Evolutionary conservation across 2,329 filamentous ascomycete genomes (phyloP).

Genomic region (Verticillium nubilum): DNA sequence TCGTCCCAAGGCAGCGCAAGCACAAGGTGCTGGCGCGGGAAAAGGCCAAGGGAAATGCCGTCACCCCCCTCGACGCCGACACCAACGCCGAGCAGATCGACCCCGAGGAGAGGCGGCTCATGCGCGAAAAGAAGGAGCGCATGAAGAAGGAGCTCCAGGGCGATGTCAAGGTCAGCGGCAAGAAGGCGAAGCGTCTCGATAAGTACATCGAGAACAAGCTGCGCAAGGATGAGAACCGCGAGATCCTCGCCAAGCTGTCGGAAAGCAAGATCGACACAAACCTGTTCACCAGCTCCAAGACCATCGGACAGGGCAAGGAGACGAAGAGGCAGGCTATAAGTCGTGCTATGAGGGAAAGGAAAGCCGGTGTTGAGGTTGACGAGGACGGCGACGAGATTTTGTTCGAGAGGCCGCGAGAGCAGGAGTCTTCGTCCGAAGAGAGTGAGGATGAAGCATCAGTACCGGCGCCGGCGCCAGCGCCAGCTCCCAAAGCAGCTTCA

Average conservation of each 20-base stretch:
- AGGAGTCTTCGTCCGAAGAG: conserved; percentile 21
- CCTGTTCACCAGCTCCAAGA: conserved; percentile 70
- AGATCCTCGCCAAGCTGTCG: conserved; percentile 77
- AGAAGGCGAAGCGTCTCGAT: conserved; percentile 62
- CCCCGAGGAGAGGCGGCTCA: conserved; percentile 39
- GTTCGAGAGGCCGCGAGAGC: conserved; percentile 33
- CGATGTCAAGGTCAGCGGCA: conserved; percentile 54
- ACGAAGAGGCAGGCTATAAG: conserved; percentile 65
- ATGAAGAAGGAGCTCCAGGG: conserved; percentile 48
- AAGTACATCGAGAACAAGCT: conserved; percentile 84
- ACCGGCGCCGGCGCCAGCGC: conserved; percentile 1
- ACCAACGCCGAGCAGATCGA: conserved; percentile 51
- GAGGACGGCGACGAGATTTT: conserved; percentile 50
- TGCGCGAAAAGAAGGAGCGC: conserved; percentile 48
- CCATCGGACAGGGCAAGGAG: conserved; percentile 66
- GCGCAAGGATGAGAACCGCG: conserved; percentile 86
- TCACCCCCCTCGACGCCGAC: conserved; percentile 35
- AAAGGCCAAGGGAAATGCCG: conserved; percentile 39
- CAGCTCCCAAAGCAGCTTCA: neutral
- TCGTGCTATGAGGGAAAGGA: conserved; percentile 57
- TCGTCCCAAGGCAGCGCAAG: conserved; percentile 61
- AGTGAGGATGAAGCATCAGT: conserved; percentile 13
- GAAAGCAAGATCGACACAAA: conserved; percentile 76
- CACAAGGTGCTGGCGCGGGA: conserved; percentile 63
- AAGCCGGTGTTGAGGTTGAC: conserved; percentile 54